These are phyloP conservation scores for Acidiella bohemica DNA, from an alignment of 495 filamentous ascomycete species.

Conservation along the genomic window DNA sequence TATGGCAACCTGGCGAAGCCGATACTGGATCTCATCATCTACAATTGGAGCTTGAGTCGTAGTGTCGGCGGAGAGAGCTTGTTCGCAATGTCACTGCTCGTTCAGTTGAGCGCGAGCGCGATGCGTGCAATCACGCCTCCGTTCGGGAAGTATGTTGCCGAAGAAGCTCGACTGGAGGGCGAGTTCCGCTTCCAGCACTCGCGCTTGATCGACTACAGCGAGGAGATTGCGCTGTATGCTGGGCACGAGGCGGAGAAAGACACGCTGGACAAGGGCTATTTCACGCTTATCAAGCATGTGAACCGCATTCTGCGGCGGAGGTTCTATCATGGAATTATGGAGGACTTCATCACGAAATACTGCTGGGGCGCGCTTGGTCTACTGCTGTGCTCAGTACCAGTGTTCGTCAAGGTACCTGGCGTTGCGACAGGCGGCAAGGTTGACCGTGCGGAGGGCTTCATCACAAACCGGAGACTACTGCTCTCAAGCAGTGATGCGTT, in stretches of 20 bases:
- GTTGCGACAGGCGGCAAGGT: conserved; percentile 60
- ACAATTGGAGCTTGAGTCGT: conserved; percentile 82
- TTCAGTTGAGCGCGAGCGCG: conserved; percentile 79
- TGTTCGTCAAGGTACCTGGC: conserved; percentile 78
- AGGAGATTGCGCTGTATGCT: conserved; percentile 84
- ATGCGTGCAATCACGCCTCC: conserved; percentile 96
- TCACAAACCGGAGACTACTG: conserved; percentile 85
- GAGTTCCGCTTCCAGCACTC: conserved; percentile 96
- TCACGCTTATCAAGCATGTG: conserved; percentile 96
- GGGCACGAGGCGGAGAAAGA: conserved; percentile 96
- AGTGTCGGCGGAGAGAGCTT: conserved; percentile 89
- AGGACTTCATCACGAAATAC: conserved; percentile 98
- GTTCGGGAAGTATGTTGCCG: conserved; percentile 94
- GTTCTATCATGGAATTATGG: conserved; percentile 95
- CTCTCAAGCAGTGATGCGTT: conserved; percentile 89
- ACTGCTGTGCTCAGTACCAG: conserved; percentile 86
- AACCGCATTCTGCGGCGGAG: conserved; percentile 82
- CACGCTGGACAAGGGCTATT: conserved; percentile 93
- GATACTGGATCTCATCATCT: conserved; percentile 85
- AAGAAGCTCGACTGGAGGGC: conserved; percentile 85
- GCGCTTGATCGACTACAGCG: conserved; percentile 82
- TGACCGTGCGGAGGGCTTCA: conserved; percentile 87
- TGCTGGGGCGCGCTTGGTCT: conserved; percentile 95
- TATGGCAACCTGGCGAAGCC: conserved; percentile 98
- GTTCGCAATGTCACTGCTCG: conserved; percentile 84